A percentile compares a stretch with the other conserved stretches of the same genome.
Evolutionary conservation across 2,329 filamentous ascomycete species (phyloP).

Genomic region (Pestalotiopsis sp.): DNA sequence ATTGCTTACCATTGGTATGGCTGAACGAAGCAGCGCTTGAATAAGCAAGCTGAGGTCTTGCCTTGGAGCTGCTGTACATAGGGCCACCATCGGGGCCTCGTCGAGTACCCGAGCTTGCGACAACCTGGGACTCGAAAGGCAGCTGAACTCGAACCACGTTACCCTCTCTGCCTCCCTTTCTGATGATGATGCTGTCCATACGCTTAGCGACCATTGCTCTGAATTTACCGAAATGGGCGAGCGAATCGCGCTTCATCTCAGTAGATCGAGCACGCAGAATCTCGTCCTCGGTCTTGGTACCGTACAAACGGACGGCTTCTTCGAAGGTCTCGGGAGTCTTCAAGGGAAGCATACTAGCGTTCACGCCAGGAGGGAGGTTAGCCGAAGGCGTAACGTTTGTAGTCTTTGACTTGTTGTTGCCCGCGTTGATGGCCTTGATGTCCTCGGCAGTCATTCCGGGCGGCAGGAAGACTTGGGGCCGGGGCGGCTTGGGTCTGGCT

Average conservation of each 20-base stretch:
- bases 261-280: conserved; percentile 38
- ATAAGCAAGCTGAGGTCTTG: conserved; percentile 32
- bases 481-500: background rate
- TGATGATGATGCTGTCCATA: conserved; percentile 66
- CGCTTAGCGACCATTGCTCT: conserved; percentile 68
- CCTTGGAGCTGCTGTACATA: conserved; percentile 24
- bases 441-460: conserved; percentile 1
- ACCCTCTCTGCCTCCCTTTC: conserved; percentile 34
- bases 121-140: background rate
- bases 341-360: conserved; percentile 7
- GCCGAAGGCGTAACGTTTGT: conserved; percentile 23
- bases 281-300: conserved; percentile 37
- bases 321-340: conserved; percentile 30
- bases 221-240: conserved; percentile 81
- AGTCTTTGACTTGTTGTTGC: conserved; percentile 20
- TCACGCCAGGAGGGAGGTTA: conserved; percentile 1
- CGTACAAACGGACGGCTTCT: conserved; percentile 29
- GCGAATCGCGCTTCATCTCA: conserved; percentile 68
- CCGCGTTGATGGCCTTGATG: conserved; percentile 1
- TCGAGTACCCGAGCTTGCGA: conserved; percentile 28
- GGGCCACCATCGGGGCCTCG: conserved; percentile 30
- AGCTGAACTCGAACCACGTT: conserved; percentile 18
- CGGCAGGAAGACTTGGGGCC: background rate
- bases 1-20: conserved; percentile 36
- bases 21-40: background rate